phyloP scores from a whole-genome alignment of 106 monocot genomes.

The Phalaenopsis equestris region DNA sequence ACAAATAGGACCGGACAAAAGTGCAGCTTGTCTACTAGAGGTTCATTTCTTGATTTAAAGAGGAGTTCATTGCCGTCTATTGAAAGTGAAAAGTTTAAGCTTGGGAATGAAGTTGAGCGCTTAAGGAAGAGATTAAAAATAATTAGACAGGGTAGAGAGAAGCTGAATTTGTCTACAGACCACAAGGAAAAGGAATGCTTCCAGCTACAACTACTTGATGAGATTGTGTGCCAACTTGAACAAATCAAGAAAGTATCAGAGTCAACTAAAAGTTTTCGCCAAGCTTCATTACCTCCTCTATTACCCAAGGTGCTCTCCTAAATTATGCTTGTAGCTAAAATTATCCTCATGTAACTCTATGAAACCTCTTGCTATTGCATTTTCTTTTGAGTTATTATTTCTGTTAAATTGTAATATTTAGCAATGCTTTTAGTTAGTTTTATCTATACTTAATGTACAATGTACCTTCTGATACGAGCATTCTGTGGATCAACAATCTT shows the following conservation, averaged over 20 bases:
- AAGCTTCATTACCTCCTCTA: slow-evolving; percentile 36
- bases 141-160: slow-evolving; percentile 60
- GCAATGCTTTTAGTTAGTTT: too few relatives aligned
- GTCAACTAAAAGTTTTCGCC: slow-evolving; percentile 19
- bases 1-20: slow-evolving; percentile 1
- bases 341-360: neutral
- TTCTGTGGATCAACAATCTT: too few relatives aligned
- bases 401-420: too few relatives aligned
- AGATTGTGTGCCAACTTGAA: slow-evolving; percentile 49
- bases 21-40: slow-evolving; percentile 4
- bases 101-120: slow-evolving; percentile 59
- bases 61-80: slow-evolving; percentile 43
- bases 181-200: slow-evolving; percentile 30
- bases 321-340: neutral
- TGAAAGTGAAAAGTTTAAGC: slow-evolving; percentile 39
- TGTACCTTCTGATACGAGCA: too few relatives aligned
- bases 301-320: slow-evolving; percentile 34
- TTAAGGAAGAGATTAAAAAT: slow-evolving; percentile 56
- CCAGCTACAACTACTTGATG: slow-evolving; percentile 55
- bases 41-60: slow-evolving; percentile 13
- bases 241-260: slow-evolving; percentile 36
- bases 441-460: too few relatives aligned
- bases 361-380: neutral
- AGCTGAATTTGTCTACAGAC: slow-evolving; percentile 36
- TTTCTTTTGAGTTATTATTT: neutral